These are phyloP conservation scores for Cyclotella cryptica DNA, from an alignment of 108 stramenopile genomes.

Conservation along the genomic window DNA sequence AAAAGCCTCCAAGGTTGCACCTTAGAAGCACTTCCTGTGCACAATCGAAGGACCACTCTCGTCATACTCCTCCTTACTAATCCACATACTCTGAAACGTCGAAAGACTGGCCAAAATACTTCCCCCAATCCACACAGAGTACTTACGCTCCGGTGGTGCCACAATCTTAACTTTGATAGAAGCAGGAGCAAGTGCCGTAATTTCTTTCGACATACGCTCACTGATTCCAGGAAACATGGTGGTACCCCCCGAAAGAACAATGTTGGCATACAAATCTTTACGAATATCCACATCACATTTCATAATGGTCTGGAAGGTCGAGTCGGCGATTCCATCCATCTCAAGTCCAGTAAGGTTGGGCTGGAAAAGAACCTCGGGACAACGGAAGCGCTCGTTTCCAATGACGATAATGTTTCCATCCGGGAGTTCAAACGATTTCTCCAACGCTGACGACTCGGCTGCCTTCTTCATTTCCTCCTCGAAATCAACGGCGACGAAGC, in stretches of 20 bases:
- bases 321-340: constrained; percentile 97
- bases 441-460: constrained; percentile 90
- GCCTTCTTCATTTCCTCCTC: constrained; percentile 96
- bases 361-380: constrained; percentile 95
- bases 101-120: constrained; percentile 98
- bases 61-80: constrained; percentile 99
- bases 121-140: constrained; percentile 99
- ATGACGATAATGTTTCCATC: constrained; percentile 96
- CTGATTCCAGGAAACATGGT: constrained; percentile 99
- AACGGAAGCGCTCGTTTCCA: constrained; percentile 94
- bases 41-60: constrained; percentile 99
- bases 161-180: constrained; percentile 99
- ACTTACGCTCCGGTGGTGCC: constrained; percentile 99
- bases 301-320: constrained; percentile 99
- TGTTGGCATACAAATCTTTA: constrained; percentile 95
- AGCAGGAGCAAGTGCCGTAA: constrained; percentile 92
- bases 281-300: constrained; percentile 99
- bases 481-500: constrained; percentile 93
- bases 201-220: constrained; percentile 99
- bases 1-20: neutral
- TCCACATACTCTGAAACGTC: constrained; percentile 99
- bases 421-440: constrained; percentile 94
- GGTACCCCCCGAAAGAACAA: constrained; percentile 95
- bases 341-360: constrained; percentile 97
- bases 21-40: constrained; percentile 95